Evolutionary conservation across 2,329 filamentous ascomycete genomes (phyloP), one percentile per base, ranked within the genome.

Genomic region (Colletotrichum gloeosporioides): DNA sequence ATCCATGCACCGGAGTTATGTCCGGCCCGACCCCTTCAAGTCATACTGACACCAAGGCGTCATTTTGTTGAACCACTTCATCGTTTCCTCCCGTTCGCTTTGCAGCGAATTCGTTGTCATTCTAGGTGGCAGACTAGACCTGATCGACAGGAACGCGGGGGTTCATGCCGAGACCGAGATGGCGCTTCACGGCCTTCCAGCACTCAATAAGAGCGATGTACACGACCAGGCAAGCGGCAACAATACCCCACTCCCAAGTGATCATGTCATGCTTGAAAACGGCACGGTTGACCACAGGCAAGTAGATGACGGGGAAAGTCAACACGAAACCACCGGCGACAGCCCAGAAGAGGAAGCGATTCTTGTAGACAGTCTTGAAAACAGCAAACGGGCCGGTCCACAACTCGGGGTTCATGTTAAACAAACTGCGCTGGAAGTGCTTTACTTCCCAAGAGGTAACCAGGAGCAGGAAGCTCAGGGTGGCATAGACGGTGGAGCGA

Each of bases 401-500:
- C 39, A 86, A 82, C 77, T 88, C 86, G 1, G 88, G 88, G 76
- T 92, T 88, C 90, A 95, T 93, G 80, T 89, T 88, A 85, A 95
- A 95, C 79, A 95, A 88, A 25, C 91, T 93, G 62, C 92, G 90
- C 18, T 91, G 91, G 83, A 94, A 93, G 79, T 95, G 92, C 82
- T 94, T 92, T 80, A 94, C 92, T 84, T 95, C 93, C 93, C 93
- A 95, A 0, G 93, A 92, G 0, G 93, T 92, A 72, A 94, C 89
- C 8, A 95, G 86, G 8, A 94, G 87, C 64, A 92, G 87, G 86
- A 93, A 95, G 57, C 92, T 94, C 57, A 95, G 83, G 8, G 91
- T 93, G 1, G 93, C 92, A 81, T 94, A 95, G 6, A 92, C 93
- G 1, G 93, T 92, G 0, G 93, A 93, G 15, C 93, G 89, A 0